A percentile compares a stretch with the other conserved stretches of the same genome.
phyloP scores from a whole-genome alignment of 192 early-diverging fungal species.

The Allomyces macrogynus region DNA sequence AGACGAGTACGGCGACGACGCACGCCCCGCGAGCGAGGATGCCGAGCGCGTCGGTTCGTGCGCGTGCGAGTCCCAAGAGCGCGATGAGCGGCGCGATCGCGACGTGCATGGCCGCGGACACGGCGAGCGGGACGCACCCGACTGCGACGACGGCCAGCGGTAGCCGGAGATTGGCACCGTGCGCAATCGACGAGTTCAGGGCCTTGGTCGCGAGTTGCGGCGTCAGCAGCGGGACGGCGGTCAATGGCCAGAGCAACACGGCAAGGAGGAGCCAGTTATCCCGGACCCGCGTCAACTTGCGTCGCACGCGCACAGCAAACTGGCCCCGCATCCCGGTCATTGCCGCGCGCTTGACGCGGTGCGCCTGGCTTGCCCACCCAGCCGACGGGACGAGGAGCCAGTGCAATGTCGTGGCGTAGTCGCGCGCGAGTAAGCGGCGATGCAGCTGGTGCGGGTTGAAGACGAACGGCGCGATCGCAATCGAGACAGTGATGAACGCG shows the following conservation, averaged over 20 bases:
- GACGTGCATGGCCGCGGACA: background rate
- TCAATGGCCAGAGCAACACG: too few species aligned
- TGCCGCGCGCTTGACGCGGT: too few species aligned
- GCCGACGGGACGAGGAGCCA: constrained; percentile 6
- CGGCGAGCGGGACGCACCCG: background rate
- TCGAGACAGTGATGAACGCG: constrained; percentile 56
- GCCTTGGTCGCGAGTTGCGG: background rate
- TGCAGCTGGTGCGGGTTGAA: constrained; percentile 81
- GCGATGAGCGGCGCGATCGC: background rate
- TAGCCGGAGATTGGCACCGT: background rate
- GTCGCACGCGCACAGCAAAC: too few species aligned
- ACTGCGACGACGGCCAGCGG: background rate
- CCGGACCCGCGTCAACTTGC: too few species aligned
- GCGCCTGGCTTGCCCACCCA: too few species aligned
- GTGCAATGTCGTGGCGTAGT: constrained; percentile 19
- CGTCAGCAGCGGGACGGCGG: too few species aligned
- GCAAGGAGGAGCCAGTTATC: too few species aligned
- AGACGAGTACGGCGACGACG: background rate
- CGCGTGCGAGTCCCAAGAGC: background rate
- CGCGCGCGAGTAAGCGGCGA: constrained; percentile 50
- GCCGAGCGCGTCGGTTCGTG: background rate
- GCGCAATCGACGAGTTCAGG: background rate
- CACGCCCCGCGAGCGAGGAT: background rate
- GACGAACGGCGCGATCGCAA: constrained; percentile 60
- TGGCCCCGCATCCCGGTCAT: too few species aligned